Percentiles rank a stretch among this genome's conserved stretches.
phyloP scores from a whole-genome alignment of 208 protist genomes.

The Wallacemonas sp. region DNA sequence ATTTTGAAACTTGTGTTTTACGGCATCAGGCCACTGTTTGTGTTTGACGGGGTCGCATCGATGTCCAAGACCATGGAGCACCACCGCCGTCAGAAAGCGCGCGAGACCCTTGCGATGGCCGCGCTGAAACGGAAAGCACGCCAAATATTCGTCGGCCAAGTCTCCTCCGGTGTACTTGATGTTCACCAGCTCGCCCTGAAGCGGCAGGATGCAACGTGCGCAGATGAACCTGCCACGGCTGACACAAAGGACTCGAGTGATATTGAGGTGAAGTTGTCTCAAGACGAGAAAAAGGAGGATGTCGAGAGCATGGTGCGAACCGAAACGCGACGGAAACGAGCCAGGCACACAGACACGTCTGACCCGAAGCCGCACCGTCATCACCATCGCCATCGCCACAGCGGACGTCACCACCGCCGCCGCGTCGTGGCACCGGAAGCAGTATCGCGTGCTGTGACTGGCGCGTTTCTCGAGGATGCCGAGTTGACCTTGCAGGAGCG shows the following conservation, averaged over 20 bases:
- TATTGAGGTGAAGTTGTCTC: too few relatives aligned
- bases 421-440: constrained; percentile 37
- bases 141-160: constrained; percentile 75
- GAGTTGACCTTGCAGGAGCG: constrained; percentile 41
- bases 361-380: too few relatives aligned
- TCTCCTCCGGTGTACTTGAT: constrained; percentile 50
- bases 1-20: constrained; percentile 90
- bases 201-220: too few relatives aligned
- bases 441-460: constrained; percentile 44
- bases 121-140: constrained; percentile 49
- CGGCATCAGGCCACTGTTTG: constrained; percentile 85
- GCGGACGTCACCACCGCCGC: background rate
- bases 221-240: too few relatives aligned
- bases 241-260: too few relatives aligned
- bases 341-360: too few relatives aligned
- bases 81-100: constrained; percentile 42
- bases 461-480: constrained; percentile 57
- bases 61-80: constrained; percentile 62
- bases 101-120: constrained; percentile 28
- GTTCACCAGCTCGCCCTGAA: constrained; percentile 26
- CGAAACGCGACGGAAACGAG: background rate
- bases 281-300: constrained; percentile 5
- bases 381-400: background rate
- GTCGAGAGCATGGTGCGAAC: background rate
- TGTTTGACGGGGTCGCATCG: constrained; percentile 79